phyloP scores from a whole-genome alignment of 2,329 filamentous ascomycete species.

The Monosporascus ibericus region DNA sequence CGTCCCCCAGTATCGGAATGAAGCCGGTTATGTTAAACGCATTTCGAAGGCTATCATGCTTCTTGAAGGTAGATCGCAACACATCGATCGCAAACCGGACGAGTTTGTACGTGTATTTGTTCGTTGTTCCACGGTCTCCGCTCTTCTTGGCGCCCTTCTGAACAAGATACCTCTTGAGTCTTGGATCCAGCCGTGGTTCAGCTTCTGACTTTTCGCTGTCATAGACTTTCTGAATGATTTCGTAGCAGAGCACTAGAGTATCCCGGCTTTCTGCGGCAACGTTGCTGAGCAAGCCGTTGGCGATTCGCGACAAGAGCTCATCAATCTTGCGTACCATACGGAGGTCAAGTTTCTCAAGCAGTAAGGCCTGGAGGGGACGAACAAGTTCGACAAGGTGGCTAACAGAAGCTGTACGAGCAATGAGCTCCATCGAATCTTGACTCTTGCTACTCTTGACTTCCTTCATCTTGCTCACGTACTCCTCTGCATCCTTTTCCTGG shows the following conservation, averaged over 20 bases:
- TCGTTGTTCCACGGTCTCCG: conserved; percentile 63
- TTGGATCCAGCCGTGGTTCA: conserved; percentile 53
- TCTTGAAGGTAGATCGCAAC: conserved; percentile 77
- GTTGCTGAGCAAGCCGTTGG: conserved; percentile 77
- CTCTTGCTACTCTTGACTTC: conserved; percentile 98
- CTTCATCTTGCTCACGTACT: conserved; percentile 92
- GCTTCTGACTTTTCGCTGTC: conserved; percentile 49
- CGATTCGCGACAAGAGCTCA: conserved; percentile 76
- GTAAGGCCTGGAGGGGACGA: conserved; percentile 67
- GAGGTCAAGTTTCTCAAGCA: conserved; percentile 78
- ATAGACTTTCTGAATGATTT: conserved; percentile 85
- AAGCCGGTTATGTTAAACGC: conserved; percentile 77
- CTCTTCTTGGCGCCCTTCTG: conserved; percentile 74
- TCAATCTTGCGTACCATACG: conserved; percentile 87
- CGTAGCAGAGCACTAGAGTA: conserved; percentile 89
- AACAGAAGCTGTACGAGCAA: conserved; percentile 77
- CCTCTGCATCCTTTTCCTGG: conserved; percentile 94
- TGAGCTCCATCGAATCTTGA: conserved; percentile 92
- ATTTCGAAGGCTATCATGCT: conserved; percentile 75
- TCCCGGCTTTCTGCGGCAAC: conserved; percentile 71
- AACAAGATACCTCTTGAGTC: conserved; percentile 68
- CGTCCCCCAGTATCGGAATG: conserved; percentile 82
- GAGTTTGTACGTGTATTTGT: conserved; percentile 81
- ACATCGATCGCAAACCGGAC: conserved; percentile 83
- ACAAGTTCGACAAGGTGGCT: conserved; percentile 68